Conservation (phyloP, 1,284 basidiomycete species). For the Vanrija sp. region DNA sequence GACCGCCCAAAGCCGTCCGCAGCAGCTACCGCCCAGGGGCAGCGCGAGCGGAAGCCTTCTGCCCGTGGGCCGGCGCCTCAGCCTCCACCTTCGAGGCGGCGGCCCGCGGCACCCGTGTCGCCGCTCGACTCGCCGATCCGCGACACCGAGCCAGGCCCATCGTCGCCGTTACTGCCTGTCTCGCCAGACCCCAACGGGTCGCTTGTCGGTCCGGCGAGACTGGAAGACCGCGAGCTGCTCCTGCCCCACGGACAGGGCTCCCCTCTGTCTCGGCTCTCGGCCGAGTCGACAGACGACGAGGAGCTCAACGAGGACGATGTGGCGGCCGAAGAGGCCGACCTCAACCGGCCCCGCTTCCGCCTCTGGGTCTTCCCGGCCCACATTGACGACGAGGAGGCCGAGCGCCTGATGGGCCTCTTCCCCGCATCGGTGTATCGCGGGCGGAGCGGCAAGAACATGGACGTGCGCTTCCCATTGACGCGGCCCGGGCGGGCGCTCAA, state of each 20-base stretch:
- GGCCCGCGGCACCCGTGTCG: background rate
- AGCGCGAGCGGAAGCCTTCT: constrained; percentile 12
- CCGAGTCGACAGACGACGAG: constrained; percentile 10
- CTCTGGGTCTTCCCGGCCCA: constrained; percentile 43
- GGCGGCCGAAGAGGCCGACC: constrained; percentile 35
- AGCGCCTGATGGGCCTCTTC: constrained; percentile 29
- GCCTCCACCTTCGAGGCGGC: constrained; percentile 25
- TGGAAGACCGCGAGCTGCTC: constrained; percentile 18
- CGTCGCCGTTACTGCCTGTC: background rate
- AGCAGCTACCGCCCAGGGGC: constrained; percentile 2
- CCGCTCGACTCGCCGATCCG: background rate
- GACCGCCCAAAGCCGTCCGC: constrained; percentile 15
- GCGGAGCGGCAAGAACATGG: constrained; percentile 11
- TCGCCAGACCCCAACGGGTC: background rate
- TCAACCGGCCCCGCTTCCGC: constrained; percentile 36
- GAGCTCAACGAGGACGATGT: constrained; percentile 28
- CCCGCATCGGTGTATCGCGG: constrained; percentile 20
- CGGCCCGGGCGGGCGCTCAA: constrained; percentile 22
- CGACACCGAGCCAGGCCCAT: background rate
- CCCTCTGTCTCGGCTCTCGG: background rate
- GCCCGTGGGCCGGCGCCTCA: constrained; percentile 31
- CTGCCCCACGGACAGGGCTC: constrained; percentile 1
- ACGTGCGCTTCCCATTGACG: constrained; percentile 31
- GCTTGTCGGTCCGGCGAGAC: background rate
- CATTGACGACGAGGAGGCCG: constrained; percentile 40